Evolutionary conservation across 2,329 filamentous ascomycete species (phyloP).

Genomic region (Penicillium fuscoglaucum): DNA sequence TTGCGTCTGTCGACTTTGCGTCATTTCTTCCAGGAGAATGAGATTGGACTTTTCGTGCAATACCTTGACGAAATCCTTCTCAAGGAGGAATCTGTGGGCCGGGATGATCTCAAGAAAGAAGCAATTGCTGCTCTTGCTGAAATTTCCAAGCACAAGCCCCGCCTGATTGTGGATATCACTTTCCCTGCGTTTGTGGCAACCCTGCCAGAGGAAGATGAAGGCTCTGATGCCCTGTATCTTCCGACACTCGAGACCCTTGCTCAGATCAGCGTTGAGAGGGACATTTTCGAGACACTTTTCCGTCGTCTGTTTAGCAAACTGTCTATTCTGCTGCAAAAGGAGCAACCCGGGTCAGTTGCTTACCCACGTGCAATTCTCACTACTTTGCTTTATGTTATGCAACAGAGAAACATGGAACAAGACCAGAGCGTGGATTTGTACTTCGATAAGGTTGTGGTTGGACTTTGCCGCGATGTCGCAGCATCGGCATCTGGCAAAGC

Average conservation of each 20-base stretch:
- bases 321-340: slow-evolving; percentile 55
- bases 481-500: slow-evolving; percentile 35
- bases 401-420: slow-evolving; percentile 48
- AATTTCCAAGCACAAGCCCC: slow-evolving; percentile 62
- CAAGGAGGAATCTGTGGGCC: slow-evolving; percentile 57
- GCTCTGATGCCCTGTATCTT: slow-evolving; percentile 50
- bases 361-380: slow-evolving; percentile 63
- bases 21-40: slow-evolving; percentile 52
- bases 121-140: slow-evolving; percentile 61
- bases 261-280: slow-evolving; percentile 62
- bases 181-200: slow-evolving; percentile 67
- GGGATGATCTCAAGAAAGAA: slow-evolving; percentile 58
- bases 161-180: slow-evolving; percentile 63
- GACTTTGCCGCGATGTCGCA: slow-evolving; percentile 43
- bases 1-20: slow-evolving; percentile 48
- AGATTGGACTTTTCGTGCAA: slow-evolving; percentile 55
- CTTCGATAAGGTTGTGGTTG: slow-evolving; percentile 53
- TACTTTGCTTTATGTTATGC: slow-evolving; percentile 63
- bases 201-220: slow-evolving; percentile 58
- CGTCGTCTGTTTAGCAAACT: slow-evolving; percentile 64
- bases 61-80: slow-evolving; percentile 63
- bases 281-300: slow-evolving; percentile 64
- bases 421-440: slow-evolving; percentile 48
- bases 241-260: slow-evolving; percentile 63
- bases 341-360: slow-evolving; percentile 45